Evolutionary conservation across 371 early-diverging fungal genomes (phyloP).

Genomic region (Thermomucor indicae-seudaticae): DNA sequence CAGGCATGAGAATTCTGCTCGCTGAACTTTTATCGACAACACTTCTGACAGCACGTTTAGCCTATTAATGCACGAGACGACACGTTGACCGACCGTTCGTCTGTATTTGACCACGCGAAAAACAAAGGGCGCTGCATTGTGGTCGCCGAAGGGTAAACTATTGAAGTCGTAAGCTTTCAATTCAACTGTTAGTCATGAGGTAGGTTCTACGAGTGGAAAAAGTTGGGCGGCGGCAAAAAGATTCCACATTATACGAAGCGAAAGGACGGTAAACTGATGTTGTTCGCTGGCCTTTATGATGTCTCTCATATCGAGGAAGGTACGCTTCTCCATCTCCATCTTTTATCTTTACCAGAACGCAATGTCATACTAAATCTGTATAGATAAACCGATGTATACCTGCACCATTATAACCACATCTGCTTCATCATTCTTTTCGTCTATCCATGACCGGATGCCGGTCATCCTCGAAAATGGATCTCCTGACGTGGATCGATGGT

Average conservation of each 20-base stretch:
- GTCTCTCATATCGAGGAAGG: slow-evolving; percentile 28
- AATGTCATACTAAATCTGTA: background rate
- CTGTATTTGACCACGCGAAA: slow-evolving; percentile 56
- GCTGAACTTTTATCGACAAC: background rate
- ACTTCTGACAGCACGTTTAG: background rate
- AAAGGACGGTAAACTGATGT: slow-evolving; percentile 54
- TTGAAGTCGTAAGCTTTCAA: background rate
- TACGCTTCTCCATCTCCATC: background rate
- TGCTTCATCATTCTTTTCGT: slow-evolving; percentile 39
- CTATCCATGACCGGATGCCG: slow-evolving; percentile 74
- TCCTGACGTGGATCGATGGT: slow-evolving; percentile 49
- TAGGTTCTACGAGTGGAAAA: slow-evolving; percentile 77
- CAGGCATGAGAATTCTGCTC: slow-evolving; percentile 11
- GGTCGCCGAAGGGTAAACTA: slow-evolving; percentile 58
- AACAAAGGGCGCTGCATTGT: slow-evolving; percentile 62
- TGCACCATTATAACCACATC: slow-evolving; percentile 63
- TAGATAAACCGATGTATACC: slow-evolving; percentile 18
- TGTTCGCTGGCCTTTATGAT: slow-evolving; percentile 62
- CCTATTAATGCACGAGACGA: slow-evolving; percentile 70
- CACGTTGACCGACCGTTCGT: slow-evolving; percentile 39
- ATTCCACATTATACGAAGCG: slow-evolving; percentile 57
- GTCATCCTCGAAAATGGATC: slow-evolving; percentile 54
- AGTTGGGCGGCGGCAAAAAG: slow-evolving; percentile 38
- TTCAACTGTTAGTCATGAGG: background rate
- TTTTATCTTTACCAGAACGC: background rate